Evolutionary conservation across 169 alveolate genomes (phyloP).

Genomic region (Blepharisma undulans): DNA sequence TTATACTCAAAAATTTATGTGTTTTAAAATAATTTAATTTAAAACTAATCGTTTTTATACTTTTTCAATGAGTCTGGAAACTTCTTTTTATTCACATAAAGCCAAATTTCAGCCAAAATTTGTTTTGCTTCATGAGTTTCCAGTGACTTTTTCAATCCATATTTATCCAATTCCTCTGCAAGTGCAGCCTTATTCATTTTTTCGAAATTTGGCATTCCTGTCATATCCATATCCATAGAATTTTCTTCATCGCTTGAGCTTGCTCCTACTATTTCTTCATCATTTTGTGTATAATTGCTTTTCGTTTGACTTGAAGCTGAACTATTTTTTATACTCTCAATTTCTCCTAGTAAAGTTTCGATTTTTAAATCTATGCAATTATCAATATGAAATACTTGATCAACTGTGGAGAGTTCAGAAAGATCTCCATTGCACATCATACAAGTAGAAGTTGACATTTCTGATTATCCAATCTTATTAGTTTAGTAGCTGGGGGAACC

Average conservation of each 20-base stretch:
- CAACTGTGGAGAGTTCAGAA: not conserved
- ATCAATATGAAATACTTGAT: not conserved
- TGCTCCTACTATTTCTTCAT: not conserved
- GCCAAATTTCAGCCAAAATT: slow-evolving; percentile 6
- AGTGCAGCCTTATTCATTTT: not conserved
- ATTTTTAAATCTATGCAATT: not conserved
- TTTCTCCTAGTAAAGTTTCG: not conserved
- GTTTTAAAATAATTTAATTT: not conserved
- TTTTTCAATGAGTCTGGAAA: slow-evolving; percentile 7
- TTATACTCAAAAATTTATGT: no score
- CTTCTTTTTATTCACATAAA: not conserved
- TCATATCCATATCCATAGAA: not conserved
- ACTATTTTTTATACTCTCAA: not conserved
- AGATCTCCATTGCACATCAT: slow-evolving; percentile 6
- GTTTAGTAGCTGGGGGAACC: not conserved
- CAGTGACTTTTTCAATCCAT: slow-evolving; percentile 12
- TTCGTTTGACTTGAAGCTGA: not conserved
- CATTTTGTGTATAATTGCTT: not conserved
- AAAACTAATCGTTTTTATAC: not conserved
- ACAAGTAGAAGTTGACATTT: not conserved
- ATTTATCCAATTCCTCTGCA: not conserved
- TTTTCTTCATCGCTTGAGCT: not conserved
- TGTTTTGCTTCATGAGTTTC: not conserved
- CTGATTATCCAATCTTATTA: not conserved
- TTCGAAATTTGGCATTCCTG: slow-evolving; percentile 30